phyloP scores from a whole-genome alignment of 2,329 filamentous ascomycete species.

The Alternaria hordeiaustralica region DNA sequence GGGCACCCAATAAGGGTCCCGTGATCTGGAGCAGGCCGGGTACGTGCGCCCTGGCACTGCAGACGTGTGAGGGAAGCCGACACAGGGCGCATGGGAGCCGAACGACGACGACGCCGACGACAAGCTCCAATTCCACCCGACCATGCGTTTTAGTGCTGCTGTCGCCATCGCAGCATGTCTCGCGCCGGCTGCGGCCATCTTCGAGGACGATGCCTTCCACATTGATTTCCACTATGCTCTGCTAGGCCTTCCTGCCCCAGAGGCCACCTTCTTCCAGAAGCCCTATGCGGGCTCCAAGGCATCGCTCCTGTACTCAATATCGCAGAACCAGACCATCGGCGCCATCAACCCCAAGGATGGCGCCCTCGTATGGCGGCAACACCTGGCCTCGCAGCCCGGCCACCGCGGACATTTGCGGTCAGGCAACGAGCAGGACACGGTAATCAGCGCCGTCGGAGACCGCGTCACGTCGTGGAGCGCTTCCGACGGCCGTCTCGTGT shows the following conservation, averaged over 20 bases:
- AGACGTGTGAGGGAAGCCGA: not conserved
- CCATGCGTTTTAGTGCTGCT: constrained; percentile 48
- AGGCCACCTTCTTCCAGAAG: constrained; percentile 93
- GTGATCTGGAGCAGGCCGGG: constrained; percentile 1
- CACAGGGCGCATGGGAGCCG: not conserved
- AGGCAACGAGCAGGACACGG: constrained; percentile 78
- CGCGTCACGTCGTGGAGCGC: constrained; percentile 84
- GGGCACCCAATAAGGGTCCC: not conserved
- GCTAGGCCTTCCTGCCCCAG: constrained; percentile 78
- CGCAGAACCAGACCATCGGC: constrained; percentile 81
- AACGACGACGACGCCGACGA: constrained; percentile 6
- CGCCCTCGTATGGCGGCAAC: constrained; percentile 83
- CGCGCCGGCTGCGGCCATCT: constrained; percentile 70
- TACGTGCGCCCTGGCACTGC: not conserved
- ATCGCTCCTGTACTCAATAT: constrained; percentile 88
- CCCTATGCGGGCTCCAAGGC: constrained; percentile 82
- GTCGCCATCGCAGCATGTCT: constrained; percentile 51
- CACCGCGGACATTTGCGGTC: constrained; percentile 64
- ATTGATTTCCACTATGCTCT: constrained; percentile 94
- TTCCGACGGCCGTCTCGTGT: constrained; percentile 77
- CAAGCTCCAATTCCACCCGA: constrained; percentile 24
- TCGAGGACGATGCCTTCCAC: constrained; percentile 87
- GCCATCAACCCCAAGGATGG: constrained; percentile 90
- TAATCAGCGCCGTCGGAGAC: constrained; percentile 75
- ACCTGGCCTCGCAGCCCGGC: constrained; percentile 58